A percentile compares a stretch with the other conserved stretches of the same genome.
phyloP scores from a whole-genome alignment of 1,284 basidiomycete species.

The Puccinia polysora region DNA sequence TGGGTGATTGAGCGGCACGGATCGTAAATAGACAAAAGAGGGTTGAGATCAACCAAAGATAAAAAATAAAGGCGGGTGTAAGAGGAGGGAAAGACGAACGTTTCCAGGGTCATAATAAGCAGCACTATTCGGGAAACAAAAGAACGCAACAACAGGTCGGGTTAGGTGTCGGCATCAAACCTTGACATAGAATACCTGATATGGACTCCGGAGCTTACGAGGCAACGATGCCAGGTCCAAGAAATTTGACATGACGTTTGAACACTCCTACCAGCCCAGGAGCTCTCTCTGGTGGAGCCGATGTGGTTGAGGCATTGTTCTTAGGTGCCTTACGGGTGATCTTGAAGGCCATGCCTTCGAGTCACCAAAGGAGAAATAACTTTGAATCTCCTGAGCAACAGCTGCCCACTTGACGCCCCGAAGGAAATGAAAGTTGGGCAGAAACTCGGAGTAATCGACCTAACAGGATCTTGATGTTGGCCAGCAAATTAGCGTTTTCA shows the following conservation, averaged over 20 bases:
- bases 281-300: neutral
- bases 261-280: conserved; percentile 18
- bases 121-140: neutral
- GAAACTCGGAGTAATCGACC: too few relatives aligned
- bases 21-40: neutral
- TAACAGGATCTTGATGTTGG: too few relatives aligned
- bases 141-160: neutral
- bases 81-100: neutral
- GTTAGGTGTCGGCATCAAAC: neutral
- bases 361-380: too few relatives aligned
- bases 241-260: conserved; percentile 28
- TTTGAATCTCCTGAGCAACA: too few relatives aligned
- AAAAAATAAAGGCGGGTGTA: neutral
- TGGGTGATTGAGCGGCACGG: too few relatives aligned
- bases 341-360: conserved; percentile 11
- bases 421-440: too few relatives aligned
- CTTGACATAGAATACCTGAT: neutral
- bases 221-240: conserved; percentile 32
- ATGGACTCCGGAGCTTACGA: conserved; percentile 15
- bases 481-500: too few relatives aligned
- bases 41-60: neutral
- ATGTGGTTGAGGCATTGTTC: neutral
- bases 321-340: neutral
- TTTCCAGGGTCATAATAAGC: conserved; percentile 41
- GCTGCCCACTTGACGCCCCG: too few relatives aligned